phyloP scores from a whole-genome alignment of 768 basidiomycete genomes.

The Russula earlei region DNA sequence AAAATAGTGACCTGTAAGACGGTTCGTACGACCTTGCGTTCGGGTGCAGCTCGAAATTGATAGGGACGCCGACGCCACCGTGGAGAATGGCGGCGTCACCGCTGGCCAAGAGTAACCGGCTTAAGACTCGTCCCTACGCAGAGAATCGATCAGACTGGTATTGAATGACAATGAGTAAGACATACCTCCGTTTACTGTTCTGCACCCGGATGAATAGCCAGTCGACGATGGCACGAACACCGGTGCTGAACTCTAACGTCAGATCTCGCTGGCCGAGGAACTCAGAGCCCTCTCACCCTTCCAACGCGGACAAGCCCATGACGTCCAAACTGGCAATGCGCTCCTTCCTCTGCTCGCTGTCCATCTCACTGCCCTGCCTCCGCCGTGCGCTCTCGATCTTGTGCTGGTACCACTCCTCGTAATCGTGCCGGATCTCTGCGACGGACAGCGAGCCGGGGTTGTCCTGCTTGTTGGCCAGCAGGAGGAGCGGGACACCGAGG shows the following conservation, averaged over 20 bases:
- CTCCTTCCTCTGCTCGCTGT: constrained; percentile 25
- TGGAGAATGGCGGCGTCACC: not conserved
- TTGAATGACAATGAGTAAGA: not conserved
- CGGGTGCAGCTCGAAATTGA: not conserved
- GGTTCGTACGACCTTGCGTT: not conserved
- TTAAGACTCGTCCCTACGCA: constrained; percentile 11
- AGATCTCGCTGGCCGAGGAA: not conserved
- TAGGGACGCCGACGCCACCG: not conserved
- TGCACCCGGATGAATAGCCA: constrained; percentile 94
- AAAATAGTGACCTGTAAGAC: not conserved
- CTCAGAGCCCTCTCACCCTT: constrained; percentile 52
- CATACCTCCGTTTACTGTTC: constrained; percentile 63
- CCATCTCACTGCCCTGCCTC: constrained; percentile 33
- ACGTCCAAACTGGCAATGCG: constrained; percentile 46
- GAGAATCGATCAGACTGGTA: not conserved
- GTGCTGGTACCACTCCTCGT: constrained; percentile 78
- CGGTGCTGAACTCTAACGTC: constrained; percentile 47
- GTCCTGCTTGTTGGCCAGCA: constrained; percentile 97
- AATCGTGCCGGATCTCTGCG: constrained; percentile 83
- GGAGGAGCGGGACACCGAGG: constrained; percentile 78
- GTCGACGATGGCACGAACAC: constrained; percentile 82
- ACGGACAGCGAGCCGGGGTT: constrained; percentile 70
- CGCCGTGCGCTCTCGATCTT: constrained; percentile 58
- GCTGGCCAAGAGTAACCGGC: not conserved
- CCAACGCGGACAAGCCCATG: constrained; percentile 83